These are phyloP conservation scores for Linum lewisii DNA, from an alignment of 345 rosid genomes.

Conservation along the genomic window DNA sequence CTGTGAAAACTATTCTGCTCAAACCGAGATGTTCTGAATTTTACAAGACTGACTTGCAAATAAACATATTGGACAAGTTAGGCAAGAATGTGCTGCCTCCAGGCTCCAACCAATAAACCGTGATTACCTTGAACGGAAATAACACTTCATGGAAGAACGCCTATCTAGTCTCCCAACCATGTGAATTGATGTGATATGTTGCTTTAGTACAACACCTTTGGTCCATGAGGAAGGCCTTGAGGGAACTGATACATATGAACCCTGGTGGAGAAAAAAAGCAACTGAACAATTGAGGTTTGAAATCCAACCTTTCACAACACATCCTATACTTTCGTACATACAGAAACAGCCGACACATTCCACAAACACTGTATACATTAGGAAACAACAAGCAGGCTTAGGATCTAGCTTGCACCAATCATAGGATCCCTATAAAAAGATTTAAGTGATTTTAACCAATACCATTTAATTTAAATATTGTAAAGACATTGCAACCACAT, in stretches of 20 bases:
- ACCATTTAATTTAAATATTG: too few species aligned
- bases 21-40: constrained; percentile 14
- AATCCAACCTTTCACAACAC: neutral
- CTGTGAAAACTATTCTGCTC: constrained; percentile 41
- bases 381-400: neutral
- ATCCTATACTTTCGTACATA: too few species aligned
- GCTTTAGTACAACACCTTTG: constrained; percentile 42
- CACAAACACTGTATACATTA: neutral
- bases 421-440: too few species aligned
- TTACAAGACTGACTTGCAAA: neutral
- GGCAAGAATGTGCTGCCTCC: neutral
- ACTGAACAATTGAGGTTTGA: constrained; percentile 7
- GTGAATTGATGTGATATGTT: constrained; percentile 30
- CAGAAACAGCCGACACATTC: too few species aligned
- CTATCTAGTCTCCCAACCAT: constrained; percentile 39
- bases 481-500: too few species aligned
- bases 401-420: too few species aligned
- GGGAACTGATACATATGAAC: constrained; percentile 51
- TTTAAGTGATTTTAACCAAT: too few species aligned
- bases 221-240: constrained; percentile 47
- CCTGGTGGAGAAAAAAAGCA: constrained; percentile 34
- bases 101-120: neutral
- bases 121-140: constrained; percentile 38
- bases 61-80: constrained; percentile 2
- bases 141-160: constrained; percentile 29